Evolutionary conservation across 148 eudicot genomes (phyloP).

Genomic region (Silene uniflora): DNA sequence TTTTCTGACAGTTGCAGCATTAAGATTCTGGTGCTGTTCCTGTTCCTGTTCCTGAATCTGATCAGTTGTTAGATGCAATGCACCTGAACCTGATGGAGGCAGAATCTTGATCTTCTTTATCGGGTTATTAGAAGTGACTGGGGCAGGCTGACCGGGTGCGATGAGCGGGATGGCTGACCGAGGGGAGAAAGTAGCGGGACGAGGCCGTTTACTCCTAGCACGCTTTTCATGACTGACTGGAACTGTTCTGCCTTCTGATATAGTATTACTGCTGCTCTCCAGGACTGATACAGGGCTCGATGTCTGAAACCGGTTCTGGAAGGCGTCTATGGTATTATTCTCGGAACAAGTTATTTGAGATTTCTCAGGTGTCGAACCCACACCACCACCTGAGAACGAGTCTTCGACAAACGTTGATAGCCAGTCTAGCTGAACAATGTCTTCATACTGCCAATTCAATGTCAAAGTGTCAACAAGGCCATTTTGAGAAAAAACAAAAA

Average conservation of each 20-base stretch:
- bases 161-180: slow-evolving; percentile 37
- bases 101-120: slow-evolving; percentile 56
- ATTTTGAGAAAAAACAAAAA: too few species aligned
- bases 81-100: not conserved
- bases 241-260: slow-evolving; percentile 36
- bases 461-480: too few species aligned
- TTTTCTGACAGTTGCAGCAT: slow-evolving; percentile 45
- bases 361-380: slow-evolving; percentile 54
- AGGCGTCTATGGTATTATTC: slow-evolving; percentile 24
- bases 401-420: slow-evolving; percentile 85
- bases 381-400: slow-evolving; percentile 71
- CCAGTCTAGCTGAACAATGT: slow-evolving; percentile 89
- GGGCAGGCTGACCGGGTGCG: slow-evolving; percentile 26
- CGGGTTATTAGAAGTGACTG: slow-evolving; percentile 26
- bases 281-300: slow-evolving; percentile 76
- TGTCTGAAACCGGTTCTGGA: slow-evolving; percentile 49
- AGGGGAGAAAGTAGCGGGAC: slow-evolving; percentile 66
- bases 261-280: slow-evolving; percentile 66
- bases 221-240: slow-evolving; percentile 53
- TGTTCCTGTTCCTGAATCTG: slow-evolving; percentile 19
- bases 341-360: slow-evolving; percentile 18
- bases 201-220: slow-evolving; percentile 85
- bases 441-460: slow-evolving; percentile 57
- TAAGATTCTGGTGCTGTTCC: slow-evolving; percentile 15
- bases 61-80: not conserved